Base-by-base conservation (phyloP, 2,329 filamentous ascomycete genomes). In the Beauveria scarabaeidicola region DNA sequence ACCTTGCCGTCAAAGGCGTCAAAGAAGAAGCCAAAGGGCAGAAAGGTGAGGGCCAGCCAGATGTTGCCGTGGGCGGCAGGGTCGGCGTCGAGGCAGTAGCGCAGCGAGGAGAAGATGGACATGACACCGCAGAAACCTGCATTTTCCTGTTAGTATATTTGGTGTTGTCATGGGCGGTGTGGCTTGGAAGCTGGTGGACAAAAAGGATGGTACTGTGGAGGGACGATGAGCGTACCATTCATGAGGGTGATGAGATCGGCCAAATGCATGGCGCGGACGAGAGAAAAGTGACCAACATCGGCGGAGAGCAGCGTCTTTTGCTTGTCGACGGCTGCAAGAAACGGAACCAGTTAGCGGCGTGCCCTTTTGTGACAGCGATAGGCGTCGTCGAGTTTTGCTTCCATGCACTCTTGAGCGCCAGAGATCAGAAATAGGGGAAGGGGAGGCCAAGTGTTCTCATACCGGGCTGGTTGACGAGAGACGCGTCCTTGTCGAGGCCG, bases 1-100 rank as follows among this genome's bases (percentile, higher is more conserved):
- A 99, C 92, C 72, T 92, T 94, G 70, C 94, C 94, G 73, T 99
- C 94, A 81, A 97, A 91, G 71, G 96, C 95, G 74, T 99, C 94
- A 73, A 97, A 97, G 78, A 97, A 97, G 13, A 97, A 79, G 5
- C 91, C 92, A 61, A 97, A 90, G 0, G 93, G 93, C 74, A 97
- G 89, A 74, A 97, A 90, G 5, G 79, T 84, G 52, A 99, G 84
- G 2, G 94, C 92, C 38, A 87, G 77, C 83, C 90, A 97, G 58
- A 97, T 77, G 67, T 91, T 88, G 56, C 78, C 78, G 66, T 84
- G 78, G 58, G 88, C 77, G 61, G 80, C 71, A 9, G 88, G 81
- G 64, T 88, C 83, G 63, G 86, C 87, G 13, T 51, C 25, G 63
- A 96, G 82, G 74, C 89, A 94, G 81, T 97, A 97, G 66, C 91